Percentiles rank a stretch among this genome's conserved stretches.
phyloP scores from a whole-genome alignment of 495 filamentous ascomycete species.

The Penicillium daleae region DNA sequence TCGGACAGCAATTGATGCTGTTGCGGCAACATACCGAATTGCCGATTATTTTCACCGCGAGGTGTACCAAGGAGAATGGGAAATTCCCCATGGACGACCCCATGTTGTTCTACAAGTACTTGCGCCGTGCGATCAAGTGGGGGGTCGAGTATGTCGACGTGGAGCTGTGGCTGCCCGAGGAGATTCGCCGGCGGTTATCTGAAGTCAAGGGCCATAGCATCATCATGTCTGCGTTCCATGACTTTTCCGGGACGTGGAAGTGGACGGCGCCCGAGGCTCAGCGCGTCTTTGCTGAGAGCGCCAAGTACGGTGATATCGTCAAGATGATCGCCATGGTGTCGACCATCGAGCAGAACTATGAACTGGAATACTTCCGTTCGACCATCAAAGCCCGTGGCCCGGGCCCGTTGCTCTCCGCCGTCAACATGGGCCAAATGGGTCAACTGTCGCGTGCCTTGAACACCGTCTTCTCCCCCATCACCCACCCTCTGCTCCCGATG shows the following conservation, averaged over 20 bases:
- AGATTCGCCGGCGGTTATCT: constrained; percentile 66
- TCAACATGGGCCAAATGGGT: constrained; percentile 84
- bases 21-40: constrained; percentile 80
- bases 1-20: constrained; percentile 82
- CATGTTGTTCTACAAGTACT: constrained; percentile 71
- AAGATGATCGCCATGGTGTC: constrained; percentile 87
- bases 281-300: constrained; percentile 67
- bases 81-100: constrained; percentile 83
- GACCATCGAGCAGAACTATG: constrained; percentile 80
- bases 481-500: constrained; percentile 79
- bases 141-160: constrained; percentile 88
- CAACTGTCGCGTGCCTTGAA: constrained; percentile 81
- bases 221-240: constrained; percentile 86
- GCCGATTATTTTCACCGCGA: constrained; percentile 84
- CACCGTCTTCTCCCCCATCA: constrained; percentile 83
- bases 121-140: constrained; percentile 80
- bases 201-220: constrained; percentile 73
- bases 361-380: constrained; percentile 84
- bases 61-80: constrained; percentile 79
- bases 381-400: constrained; percentile 68
- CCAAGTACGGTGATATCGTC: constrained; percentile 78
- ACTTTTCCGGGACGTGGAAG: constrained; percentile 80
- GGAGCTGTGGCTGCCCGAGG: constrained; percentile 81
- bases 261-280: constrained; percentile 75
- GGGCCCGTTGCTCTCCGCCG: constrained; percentile 73